phyloP scores from a whole-genome alignment of 2,329 filamentous ascomycete genomes.

The Coniochaeta sp. region DNA sequence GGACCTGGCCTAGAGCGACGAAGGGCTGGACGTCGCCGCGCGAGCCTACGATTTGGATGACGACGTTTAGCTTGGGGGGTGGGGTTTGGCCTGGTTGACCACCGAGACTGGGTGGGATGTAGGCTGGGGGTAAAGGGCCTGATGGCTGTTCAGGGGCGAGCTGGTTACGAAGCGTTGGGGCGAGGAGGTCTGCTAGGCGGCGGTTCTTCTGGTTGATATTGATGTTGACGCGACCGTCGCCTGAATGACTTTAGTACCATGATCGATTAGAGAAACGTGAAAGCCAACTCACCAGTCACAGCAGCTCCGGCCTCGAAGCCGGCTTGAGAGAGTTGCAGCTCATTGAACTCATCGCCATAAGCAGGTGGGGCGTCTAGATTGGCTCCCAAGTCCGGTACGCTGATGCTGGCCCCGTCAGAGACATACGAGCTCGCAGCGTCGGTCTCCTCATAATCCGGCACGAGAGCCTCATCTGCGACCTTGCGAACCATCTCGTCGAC shows the following conservation, averaged over 20 bases:
- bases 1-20: constrained; percentile 57
- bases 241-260: constrained; percentile 24
- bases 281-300: constrained; percentile 38
- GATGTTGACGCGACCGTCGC: constrained; percentile 73
- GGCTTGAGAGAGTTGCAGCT: constrained; percentile 52
- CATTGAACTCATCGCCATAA: constrained; percentile 50
- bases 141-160: constrained; percentile 35
- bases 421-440: constrained; percentile 7
- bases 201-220: constrained; percentile 65
- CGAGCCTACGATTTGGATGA: constrained; percentile 69
- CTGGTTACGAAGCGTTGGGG: constrained; percentile 54
- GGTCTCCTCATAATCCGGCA: background rate
- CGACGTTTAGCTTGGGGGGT: constrained; percentile 57
- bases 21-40: constrained; percentile 73
- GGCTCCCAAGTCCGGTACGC: constrained; percentile 29
- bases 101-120: constrained; percentile 66
- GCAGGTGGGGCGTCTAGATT: constrained; percentile 41
- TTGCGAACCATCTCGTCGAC: background rate
- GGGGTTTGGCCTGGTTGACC: constrained; percentile 50
- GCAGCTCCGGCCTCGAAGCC: constrained; percentile 56
- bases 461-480: background rate
- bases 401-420: constrained; percentile 28
- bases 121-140: constrained; percentile 53
- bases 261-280: background rate
- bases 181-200: constrained; percentile 59